Conservation (phyloP, 139 green algal genomes). For the Desmodesmus armatus region DNA sequence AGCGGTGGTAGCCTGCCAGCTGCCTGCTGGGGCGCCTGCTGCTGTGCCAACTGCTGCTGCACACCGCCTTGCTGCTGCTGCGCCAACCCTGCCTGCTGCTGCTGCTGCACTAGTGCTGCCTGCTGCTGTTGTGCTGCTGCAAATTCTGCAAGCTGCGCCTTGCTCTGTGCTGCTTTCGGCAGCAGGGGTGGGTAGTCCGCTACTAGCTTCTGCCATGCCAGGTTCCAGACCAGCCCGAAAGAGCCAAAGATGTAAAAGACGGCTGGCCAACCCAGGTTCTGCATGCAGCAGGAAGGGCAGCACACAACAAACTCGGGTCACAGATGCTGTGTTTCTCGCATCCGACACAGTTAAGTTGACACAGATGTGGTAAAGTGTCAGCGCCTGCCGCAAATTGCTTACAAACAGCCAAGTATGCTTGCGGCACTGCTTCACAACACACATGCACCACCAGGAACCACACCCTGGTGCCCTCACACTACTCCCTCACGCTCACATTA, state of each 20-base stretch:
- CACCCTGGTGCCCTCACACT: constrained; percentile 18
- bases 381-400: too few relatives aligned
- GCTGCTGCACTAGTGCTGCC: constrained; percentile 7
- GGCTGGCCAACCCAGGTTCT: constrained; percentile 60
- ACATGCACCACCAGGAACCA: not conserved
- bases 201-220: constrained; percentile 61
- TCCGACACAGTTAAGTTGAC: not conserved
- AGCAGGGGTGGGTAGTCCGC: constrained; percentile 28
- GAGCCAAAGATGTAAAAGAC: constrained; percentile 77
- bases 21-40: not conserved
- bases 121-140: constrained; percentile 30
- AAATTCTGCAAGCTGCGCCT: not conserved
- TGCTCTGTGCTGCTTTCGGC: not conserved
- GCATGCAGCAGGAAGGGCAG: not conserved
- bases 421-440: not conserved
- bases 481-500: too few relatives aligned
- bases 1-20: not conserved
- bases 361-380: too few relatives aligned
- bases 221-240: constrained; percentile 74
- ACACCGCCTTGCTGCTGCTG: not conserved
- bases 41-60: constrained; percentile 27
- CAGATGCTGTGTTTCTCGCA: too few relatives aligned
- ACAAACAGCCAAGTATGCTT: too few relatives aligned
- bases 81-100: constrained; percentile 27
- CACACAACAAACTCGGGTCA: not conserved